Base-by-base conservation (phyloP, 139 green algal species). In the Closterium sp. region DNA sequence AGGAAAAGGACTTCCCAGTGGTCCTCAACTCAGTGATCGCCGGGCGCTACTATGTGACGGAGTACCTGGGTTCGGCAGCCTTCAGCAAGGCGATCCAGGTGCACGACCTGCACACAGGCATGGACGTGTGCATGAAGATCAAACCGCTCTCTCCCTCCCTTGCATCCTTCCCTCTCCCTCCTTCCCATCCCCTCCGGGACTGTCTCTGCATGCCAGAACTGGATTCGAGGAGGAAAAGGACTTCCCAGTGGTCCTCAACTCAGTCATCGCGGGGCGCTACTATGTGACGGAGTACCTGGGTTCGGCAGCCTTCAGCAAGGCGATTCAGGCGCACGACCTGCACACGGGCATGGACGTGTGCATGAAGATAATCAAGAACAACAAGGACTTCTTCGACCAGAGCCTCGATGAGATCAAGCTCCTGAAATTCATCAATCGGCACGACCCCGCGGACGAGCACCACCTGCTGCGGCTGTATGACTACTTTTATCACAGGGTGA, bases 321-420 rank as follows among this genome's bases (percentile, higher is more conserved):
- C 98, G 1, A 96, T 99, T 86, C 96, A 98, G 92, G 97, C 97
- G 31, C 93, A 98, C 32, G 98, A 99, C 93, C 91, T 97, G 16
- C 96, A 98, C 91, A 98, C 96, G 0, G 96, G 96, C 30, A 93
- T 91, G 36, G 94, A 97, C 35, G 97, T 99, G n/a, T 95, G 94
- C 84, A 90, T 99, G 31, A 99, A 99, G 92, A 97, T 99, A 84
- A 97, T 99, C 91, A 99, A 99, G 95, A 98, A 98, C 96, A 98
- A 98, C 94, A 99, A 99, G 94, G 97, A 99, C 93, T 99, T 98
- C 91, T 97, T 99, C 90, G 98, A 99, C 94, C 98, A 99, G 95
- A 96, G 92, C 31, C 94, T 99, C 76, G 98, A 99, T 90, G 98
- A 99, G 95, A 98, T 99, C 94, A 99, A 99, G 94, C 95, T 99